phyloP scores from a whole-genome alignment of 805 yeast genomes.

The Saccharomycopsis sp. region DNA sequence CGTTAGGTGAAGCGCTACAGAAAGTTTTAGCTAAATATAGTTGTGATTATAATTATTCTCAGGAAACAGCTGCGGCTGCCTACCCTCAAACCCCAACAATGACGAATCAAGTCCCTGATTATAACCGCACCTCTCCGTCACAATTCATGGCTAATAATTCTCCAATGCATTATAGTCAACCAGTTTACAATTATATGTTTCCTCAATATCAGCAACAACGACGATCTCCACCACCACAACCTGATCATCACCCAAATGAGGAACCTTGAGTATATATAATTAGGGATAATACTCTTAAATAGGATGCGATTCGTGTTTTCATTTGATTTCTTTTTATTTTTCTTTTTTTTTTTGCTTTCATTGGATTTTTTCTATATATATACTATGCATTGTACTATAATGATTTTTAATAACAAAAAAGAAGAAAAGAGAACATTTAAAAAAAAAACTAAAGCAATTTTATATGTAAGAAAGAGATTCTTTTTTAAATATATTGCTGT shows the following conservation, averaged over 20 bases:
- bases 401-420: too few species aligned
- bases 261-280: too few species aligned
- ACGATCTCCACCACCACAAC: neutral
- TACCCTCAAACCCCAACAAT: neutral
- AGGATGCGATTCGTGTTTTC: too few species aligned
- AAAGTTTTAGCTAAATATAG: slow-evolving; percentile 54
- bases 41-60: slow-evolving; percentile 6
- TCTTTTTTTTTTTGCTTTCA: too few species aligned
- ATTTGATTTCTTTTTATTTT: too few species aligned
- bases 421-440: too few species aligned
- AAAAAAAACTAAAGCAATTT: too few species aligned
- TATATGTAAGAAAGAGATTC: too few species aligned
- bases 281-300: too few species aligned
- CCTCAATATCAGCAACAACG: neutral
- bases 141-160: neutral
- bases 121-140: neutral
- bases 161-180: neutral
- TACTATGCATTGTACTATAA: too few species aligned
- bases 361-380: too few species aligned
- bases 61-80: neutral
- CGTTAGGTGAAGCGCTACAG: slow-evolving; percentile 43
- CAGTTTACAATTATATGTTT: neutral
- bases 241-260: neutral
- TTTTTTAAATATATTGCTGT: too few species aligned
- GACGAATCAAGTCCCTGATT: neutral